Conservation (phyloP, 495 filamentous ascomycete species). For the Sordaria brevicollis region DNA sequence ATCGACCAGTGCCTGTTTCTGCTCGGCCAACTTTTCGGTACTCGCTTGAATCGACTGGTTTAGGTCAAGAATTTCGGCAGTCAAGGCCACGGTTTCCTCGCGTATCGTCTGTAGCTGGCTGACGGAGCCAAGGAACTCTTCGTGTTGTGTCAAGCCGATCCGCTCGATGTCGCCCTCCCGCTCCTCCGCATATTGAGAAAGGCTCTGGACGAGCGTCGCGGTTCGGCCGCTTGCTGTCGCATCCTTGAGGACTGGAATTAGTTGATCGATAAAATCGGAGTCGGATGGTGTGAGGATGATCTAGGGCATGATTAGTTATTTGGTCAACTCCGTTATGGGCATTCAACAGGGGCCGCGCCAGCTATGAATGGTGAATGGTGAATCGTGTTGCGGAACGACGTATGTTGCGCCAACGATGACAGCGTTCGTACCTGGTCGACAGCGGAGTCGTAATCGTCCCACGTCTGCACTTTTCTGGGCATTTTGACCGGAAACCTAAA, state of each 20-base stretch:
- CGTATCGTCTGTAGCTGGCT: conserved; percentile 85
- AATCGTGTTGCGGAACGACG: neutral
- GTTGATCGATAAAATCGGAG: conserved; percentile 85
- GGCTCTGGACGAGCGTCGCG: conserved; percentile 60
- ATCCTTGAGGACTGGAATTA: conserved; percentile 88
- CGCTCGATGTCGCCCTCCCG: conserved; percentile 87
- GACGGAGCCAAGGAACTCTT: conserved; percentile 89
- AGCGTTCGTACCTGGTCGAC: conserved; percentile 34
- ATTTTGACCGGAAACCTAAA: conserved; percentile 15
- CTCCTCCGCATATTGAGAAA: conserved; percentile 71
- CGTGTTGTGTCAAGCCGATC: conserved; percentile 90
- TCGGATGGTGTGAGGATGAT: conserved; percentile 88
- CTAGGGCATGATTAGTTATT: conserved; percentile 31
- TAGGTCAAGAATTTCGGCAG: conserved; percentile 81
- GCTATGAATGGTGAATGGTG: neutral
- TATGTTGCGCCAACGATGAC: neutral
- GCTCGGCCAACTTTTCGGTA: conserved; percentile 86
- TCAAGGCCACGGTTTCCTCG: conserved; percentile 77
- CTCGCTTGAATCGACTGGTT: conserved; percentile 94
- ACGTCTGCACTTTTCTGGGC: conserved; percentile 38
- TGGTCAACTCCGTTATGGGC: neutral
- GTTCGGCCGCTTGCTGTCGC: conserved; percentile 67
- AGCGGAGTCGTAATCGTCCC: conserved; percentile 44
- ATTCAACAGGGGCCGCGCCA: neutral
- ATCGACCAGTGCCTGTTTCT: conserved; percentile 89